Percentiles rank a stretch among this genome's conserved stretches.
Conservation (phyloP, 495 filamentous ascomycete species). For the Xylaria cubensis region DNA sequence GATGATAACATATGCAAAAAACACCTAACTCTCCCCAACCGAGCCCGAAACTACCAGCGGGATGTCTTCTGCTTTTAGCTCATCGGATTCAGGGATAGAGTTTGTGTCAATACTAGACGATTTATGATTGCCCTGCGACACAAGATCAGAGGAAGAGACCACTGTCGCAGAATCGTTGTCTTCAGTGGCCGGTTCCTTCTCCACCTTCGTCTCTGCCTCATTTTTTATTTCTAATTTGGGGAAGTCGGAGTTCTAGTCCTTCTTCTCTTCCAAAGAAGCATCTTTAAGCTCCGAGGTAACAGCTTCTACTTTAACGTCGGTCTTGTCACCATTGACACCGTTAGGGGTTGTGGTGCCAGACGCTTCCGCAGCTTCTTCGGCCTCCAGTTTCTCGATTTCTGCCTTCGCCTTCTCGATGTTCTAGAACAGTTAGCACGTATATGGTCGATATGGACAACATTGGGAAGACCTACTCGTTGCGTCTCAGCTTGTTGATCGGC, state of each 20-base stretch:
- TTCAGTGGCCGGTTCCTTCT: background rate
- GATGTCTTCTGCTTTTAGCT: conserved; percentile 5
- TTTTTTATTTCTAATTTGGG: background rate
- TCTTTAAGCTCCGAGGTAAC: conserved; percentile 68
- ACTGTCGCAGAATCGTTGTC: background rate
- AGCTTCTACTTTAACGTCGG: conserved; percentile 49
- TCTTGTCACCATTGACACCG: conserved; percentile 47
- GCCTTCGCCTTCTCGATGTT: conserved; percentile 80
- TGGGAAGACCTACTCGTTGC: conserved; percentile 71
- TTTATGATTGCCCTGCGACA: conserved; percentile 5
- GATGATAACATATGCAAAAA: conserved; percentile 22
- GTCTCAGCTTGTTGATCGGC: conserved; percentile 88
- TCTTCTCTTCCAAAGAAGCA: conserved; percentile 72
- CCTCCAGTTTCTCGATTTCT: conserved; percentile 67
- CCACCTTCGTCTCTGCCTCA: background rate
- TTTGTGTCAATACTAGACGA: conserved; percentile 4
- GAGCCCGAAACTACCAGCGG: conserved; percentile 2
- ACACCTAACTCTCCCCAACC: background rate
- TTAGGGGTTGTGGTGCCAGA: conserved; percentile 45
- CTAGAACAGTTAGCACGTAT: conserved; percentile 65
- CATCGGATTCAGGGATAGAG: background rate
- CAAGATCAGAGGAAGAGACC: background rate
- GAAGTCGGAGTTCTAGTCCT: conserved; percentile 56
- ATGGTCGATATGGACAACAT: background rate
- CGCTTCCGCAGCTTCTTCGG: conserved; percentile 55